phyloP scores from a whole-genome alignment of 768 basidiomycete species.

The Boletus sp. region DNA sequence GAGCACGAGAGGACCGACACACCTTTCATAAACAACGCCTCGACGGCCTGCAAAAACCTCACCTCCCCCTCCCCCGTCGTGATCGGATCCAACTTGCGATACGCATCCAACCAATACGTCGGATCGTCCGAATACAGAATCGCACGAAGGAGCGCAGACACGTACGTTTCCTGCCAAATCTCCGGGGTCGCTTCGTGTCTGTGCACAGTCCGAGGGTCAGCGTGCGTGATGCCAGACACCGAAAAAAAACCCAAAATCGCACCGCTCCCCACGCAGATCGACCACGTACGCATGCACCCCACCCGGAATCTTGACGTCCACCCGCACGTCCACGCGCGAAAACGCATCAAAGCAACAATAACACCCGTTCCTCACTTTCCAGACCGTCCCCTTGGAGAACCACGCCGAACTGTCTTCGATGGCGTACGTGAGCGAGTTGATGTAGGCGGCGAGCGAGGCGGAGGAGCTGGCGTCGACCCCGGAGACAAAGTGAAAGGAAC shows the following conservation, averaged over 20 bases:
- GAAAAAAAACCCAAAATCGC: conserved; percentile 27
- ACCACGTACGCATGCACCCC: conserved; percentile 94
- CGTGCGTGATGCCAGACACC: background rate
- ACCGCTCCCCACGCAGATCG: conserved; percentile 93
- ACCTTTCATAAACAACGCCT: conserved; percentile 87
- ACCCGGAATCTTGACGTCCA: conserved; percentile 98
- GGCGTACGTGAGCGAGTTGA: conserved; percentile 69
- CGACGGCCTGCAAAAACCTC: conserved; percentile 87
- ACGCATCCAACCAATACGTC: conserved; percentile 86
- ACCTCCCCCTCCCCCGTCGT: conserved; percentile 85
- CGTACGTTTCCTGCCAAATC: conserved; percentile 97
- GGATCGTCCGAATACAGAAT: conserved; percentile 97
- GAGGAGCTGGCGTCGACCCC: conserved; percentile 99
- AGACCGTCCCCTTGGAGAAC: too few relatives aligned
- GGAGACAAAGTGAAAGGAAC: conserved; percentile 96
- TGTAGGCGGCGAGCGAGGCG: conserved; percentile 95
- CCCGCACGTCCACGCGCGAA: conserved; percentile 91
- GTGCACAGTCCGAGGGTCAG: background rate
- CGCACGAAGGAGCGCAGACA: conserved; percentile 87
- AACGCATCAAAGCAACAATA: conserved; percentile 39
- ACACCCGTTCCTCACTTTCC: too few relatives aligned
- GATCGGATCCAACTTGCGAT: conserved; percentile 94
- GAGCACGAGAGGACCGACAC: background rate
- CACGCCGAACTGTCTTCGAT: too few relatives aligned
- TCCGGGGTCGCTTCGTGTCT: conserved; percentile 87